phyloP scores from a whole-genome alignment of 495 filamentous ascomycete species.

The Hypoxylon crocopeplum region DNA sequence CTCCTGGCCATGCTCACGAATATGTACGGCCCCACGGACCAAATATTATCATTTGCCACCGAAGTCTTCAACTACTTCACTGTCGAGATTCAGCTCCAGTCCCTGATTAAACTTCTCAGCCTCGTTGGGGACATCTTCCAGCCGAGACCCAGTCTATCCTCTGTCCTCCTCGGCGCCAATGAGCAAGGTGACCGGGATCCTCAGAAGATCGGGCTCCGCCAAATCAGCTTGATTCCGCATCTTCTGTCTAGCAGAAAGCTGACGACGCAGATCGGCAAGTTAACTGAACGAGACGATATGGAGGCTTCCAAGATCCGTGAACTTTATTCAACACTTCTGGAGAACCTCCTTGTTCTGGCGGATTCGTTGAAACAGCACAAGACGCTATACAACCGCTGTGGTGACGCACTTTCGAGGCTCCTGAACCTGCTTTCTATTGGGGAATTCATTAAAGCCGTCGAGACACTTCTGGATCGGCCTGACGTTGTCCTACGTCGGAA shows the following conservation, averaged over 20 bases:
- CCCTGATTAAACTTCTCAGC: conserved; percentile 73
- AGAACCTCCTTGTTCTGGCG: conserved; percentile 67
- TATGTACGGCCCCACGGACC: conserved; percentile 64
- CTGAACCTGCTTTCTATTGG: conserved; percentile 79
- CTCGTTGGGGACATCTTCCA: conserved; percentile 75
- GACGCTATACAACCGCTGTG: conserved; percentile 66
- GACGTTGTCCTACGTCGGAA: conserved; percentile 76
- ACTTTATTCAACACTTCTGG: conserved; percentile 74
- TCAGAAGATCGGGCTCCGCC: conserved; percentile 63
- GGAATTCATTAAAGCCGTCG: conserved; percentile 85
- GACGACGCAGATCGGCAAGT: conserved; percentile 52
- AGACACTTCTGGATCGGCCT: conserved; percentile 74
- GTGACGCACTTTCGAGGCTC: conserved; percentile 72
- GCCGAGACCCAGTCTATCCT: conserved; percentile 70
- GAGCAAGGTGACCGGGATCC: conserved; percentile 65
- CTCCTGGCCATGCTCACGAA: conserved; percentile 74
- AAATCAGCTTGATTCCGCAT: conserved; percentile 65
- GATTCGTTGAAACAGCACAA: conserved; percentile 66
- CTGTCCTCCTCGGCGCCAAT: conserved; percentile 69
- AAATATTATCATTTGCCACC: conserved; percentile 58
- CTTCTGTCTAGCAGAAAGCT: conserved; percentile 60
- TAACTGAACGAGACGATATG: conserved; percentile 62
- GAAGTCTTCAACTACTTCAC: conserved; percentile 63
- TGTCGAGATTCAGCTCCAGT: conserved; percentile 71
- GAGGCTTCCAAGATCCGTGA: conserved; percentile 66